Conservation (phyloP, 768 basidiomycete genomes). For the Floccularia luteovirens region DNA sequence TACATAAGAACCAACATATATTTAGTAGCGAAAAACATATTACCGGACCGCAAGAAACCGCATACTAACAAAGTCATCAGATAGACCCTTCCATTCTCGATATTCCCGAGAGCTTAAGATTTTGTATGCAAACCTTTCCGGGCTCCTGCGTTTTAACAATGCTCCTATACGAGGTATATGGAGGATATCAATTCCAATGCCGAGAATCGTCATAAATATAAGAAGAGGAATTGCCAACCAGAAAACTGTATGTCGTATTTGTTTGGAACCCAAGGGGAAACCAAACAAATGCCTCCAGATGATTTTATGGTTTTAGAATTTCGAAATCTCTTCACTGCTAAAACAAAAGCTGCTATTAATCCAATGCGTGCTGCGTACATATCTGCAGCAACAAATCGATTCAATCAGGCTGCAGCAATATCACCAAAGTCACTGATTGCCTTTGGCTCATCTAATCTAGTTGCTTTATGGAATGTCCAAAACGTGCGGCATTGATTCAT, state of each 20-base stretch:
- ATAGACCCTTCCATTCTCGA: constrained; percentile 25
- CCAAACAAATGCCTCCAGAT: constrained; percentile 5
- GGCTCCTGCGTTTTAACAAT: constrained; percentile 40
- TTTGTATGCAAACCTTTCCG: constrained; percentile 42
- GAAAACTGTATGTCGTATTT: no score
- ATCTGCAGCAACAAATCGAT: constrained; percentile 40
- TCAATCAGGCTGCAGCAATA: constrained; percentile 39
- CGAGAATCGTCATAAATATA: constrained; percentile 50
- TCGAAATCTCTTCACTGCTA: not conserved
- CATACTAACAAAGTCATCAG: constrained; percentile 14
- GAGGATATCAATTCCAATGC: constrained; percentile 72
- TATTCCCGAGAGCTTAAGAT: constrained; percentile 53
- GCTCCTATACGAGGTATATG: constrained; percentile 57
- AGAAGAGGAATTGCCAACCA: not conserved
- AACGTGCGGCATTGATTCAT: not conserved
- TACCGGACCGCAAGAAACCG: constrained; percentile 73
- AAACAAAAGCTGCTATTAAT: constrained; percentile 11
- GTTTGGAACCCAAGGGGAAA: constrained; percentile 4
- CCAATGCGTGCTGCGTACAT: constrained; percentile 28
- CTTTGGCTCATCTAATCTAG: constrained; percentile 37
- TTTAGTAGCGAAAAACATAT: not conserved
- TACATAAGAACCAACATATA: constrained; percentile 1
- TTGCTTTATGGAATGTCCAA: constrained; percentile 33
- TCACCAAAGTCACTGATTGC: constrained; percentile 33
- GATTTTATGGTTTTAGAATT: no score